These are phyloP conservation scores for Leucosporidium yakuticum DNA, from an alignment of 768 basidiomycete genomes.

Conservation along the genomic window DNA sequence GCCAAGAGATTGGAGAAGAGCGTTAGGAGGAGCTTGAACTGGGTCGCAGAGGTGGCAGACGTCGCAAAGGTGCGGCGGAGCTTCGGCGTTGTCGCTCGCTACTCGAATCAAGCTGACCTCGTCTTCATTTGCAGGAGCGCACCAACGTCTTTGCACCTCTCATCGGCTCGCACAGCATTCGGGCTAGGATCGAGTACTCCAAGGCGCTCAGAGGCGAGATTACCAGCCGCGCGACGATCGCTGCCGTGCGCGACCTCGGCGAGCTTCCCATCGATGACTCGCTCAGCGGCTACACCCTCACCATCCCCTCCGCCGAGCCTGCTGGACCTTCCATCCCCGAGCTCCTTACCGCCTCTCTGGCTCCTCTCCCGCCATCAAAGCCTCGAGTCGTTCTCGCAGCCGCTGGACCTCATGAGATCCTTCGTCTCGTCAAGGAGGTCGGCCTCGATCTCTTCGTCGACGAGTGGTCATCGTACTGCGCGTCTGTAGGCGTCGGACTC, in stretches of 20 bases:
- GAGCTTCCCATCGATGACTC: constrained; percentile 59
- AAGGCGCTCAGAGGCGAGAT: constrained; percentile 48
- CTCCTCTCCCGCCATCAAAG: constrained; percentile 53
- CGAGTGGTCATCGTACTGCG: constrained; percentile 63
- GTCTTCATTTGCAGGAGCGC: background rate
- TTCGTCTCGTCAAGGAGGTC: constrained; percentile 57
- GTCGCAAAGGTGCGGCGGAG: background rate
- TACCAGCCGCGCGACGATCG: constrained; percentile 46
- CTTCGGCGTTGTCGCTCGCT: background rate
- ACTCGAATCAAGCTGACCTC: background rate
- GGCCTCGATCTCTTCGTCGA: constrained; percentile 74
- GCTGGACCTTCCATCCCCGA: constrained; percentile 39
- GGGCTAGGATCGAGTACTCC: constrained; percentile 46
- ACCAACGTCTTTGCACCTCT: constrained; percentile 61
- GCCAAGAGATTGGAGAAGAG: constrained; percentile 26
- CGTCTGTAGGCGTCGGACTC: constrained; percentile 64
- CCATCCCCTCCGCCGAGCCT: constrained; percentile 52
- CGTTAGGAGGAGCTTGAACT: constrained; percentile 19
- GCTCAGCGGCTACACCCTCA: constrained; percentile 63
- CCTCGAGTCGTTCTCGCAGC: constrained; percentile 58
- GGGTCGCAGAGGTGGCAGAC: constrained; percentile 11
- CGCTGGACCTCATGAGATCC: constrained; percentile 63
- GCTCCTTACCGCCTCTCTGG: constrained; percentile 59
- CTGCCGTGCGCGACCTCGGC: constrained; percentile 57
- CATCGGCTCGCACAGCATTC: constrained; percentile 48